phyloP scores from a whole-genome alignment of 768 basidiomycete species.

The Cubamyces lactineus region DNA sequence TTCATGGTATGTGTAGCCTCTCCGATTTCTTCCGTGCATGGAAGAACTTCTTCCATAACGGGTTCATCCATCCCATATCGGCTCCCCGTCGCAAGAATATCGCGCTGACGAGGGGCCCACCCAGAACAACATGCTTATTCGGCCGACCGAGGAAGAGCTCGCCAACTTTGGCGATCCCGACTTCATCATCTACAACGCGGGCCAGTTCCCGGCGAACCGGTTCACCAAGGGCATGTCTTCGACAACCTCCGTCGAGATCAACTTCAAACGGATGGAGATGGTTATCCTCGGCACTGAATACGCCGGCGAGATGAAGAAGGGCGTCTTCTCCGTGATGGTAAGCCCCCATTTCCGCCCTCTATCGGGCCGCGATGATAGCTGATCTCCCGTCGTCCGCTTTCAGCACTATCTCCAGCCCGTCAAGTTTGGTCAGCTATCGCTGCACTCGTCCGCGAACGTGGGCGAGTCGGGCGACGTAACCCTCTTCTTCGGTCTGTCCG shows the following conservation, averaged over 20 bases:
- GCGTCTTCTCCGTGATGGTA: conserved; percentile 98
- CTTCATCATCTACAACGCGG: conserved; percentile 99
- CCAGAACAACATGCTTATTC: conserved; percentile 99
- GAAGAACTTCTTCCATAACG: conserved; percentile 7
- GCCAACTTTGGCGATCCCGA: conserved; percentile 96
- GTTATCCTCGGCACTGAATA: conserved; percentile 99
- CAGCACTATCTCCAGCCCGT: conserved; percentile 98
- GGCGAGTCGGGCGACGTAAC: conserved; percentile 92
- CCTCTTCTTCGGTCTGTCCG: conserved; percentile 97
- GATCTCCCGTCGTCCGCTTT: conserved; percentile 21
- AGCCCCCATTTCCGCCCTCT: conserved; percentile 21
- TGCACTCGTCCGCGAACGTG: conserved; percentile 98
- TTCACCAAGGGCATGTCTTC: conserved; percentile 99
- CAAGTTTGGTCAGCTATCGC: conserved; percentile 96
- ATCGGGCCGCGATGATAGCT: conserved; percentile 6
- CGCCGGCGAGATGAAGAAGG: conserved; percentile 99
- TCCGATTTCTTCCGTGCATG: conserved; percentile 13
- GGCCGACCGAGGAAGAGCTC: conserved; percentile 94
- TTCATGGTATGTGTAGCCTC: conserved; percentile 83
- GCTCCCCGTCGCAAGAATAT: conserved; percentile 18
- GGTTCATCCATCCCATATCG: conserved; percentile 6
- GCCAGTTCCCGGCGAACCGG: conserved; percentile 99
- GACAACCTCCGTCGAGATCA: conserved; percentile 98
- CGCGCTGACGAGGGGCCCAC: conserved; percentile 8
- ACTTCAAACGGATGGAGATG: conserved; percentile 99